Evolutionary conservation across 202 grass and related monocot species (phyloP).

Genomic region (Hordeum pubiflorum): DNA sequence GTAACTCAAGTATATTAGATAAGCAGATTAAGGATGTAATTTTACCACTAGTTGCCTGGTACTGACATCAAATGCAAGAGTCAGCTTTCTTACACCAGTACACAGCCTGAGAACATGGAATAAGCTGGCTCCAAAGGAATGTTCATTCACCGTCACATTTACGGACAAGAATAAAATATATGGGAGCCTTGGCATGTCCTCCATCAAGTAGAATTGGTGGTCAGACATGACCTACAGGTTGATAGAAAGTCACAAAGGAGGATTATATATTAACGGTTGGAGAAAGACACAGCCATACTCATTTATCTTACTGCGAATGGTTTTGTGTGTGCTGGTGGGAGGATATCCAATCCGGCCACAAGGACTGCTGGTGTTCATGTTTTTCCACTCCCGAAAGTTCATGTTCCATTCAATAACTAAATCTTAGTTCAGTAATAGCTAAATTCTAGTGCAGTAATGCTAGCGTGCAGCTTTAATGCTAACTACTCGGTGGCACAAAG

Average conservation of each 20-base stretch:
- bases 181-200: not conserved
- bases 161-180: not conserved
- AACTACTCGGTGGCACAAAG: not conserved
- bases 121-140: constrained; percentile 8
- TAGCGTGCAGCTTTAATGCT: not conserved
- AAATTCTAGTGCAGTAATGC: not conserved
- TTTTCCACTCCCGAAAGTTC: not conserved
- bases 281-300: not conserved
- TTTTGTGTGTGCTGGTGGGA: not conserved
- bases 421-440: not conserved
- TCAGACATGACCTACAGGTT: not conserved
- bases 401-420: not conserved
- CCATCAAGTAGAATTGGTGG: not conserved
- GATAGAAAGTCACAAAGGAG: not conserved
- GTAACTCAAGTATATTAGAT: too few relatives aligned
- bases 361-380: too few relatives aligned
- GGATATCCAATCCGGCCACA: too few relatives aligned
- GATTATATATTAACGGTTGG: not conserved
- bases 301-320: not conserved
- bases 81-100: not conserved
- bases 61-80: not conserved
- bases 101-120: not conserved
- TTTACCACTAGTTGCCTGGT: not conserved
- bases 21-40: not conserved
- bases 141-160: not conserved